These are phyloP conservation scores for Punica granatum DNA, from an alignment of 345 rosid species.

Conservation along the genomic window DNA sequence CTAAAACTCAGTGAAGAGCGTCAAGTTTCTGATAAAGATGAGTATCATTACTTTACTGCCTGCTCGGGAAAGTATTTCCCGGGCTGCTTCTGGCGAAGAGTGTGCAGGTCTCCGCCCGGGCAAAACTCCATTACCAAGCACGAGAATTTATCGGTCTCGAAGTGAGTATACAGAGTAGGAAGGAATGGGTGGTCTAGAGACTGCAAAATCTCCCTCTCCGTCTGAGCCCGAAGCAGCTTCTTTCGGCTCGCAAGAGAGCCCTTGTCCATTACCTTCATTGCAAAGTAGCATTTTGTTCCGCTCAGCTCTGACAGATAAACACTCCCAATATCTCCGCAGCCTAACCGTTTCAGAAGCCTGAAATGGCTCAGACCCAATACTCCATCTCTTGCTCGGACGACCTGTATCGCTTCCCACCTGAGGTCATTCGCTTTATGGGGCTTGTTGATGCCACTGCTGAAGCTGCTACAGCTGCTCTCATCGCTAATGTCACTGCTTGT, in stretches of 20 bases:
- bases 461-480: slow-evolving; percentile 90
- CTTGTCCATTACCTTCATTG: slow-evolving; percentile 97
- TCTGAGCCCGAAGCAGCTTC: slow-evolving; percentile 89
- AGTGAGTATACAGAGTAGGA: slow-evolving; percentile 78
- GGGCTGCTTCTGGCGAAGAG: slow-evolving; percentile 85
- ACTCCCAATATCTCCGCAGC: slow-evolving; percentile 93
- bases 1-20: no score
- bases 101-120: slow-evolving; percentile 91
- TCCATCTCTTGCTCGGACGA: slow-evolving; percentile 64
- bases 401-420: slow-evolving; percentile 95
- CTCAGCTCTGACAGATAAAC: slow-evolving; percentile 85
- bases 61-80: slow-evolving; percentile 89
- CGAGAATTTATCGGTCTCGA: slow-evolving; percentile 91
- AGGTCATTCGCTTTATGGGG: slow-evolving; percentile 89
- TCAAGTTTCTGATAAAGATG: not conserved
- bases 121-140: slow-evolving; percentile 94
- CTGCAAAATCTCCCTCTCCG: slow-evolving; percentile 89
- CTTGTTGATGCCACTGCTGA: slow-evolving; percentile 69
- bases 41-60: slow-evolving; percentile 73
- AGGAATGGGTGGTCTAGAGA: slow-evolving; percentile 90
- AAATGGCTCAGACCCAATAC: slow-evolving; percentile 73
- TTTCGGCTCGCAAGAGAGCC: slow-evolving; percentile 81
- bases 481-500: slow-evolving; percentile 86
- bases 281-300: slow-evolving; percentile 82
- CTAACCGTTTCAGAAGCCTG: slow-evolving; percentile 79